Evolutionary conservation across 2,329 filamentous ascomycete species (phyloP), one percentile per base, ranked within the genome.

Genomic region (Aspergillus puulaauensis): DNA sequence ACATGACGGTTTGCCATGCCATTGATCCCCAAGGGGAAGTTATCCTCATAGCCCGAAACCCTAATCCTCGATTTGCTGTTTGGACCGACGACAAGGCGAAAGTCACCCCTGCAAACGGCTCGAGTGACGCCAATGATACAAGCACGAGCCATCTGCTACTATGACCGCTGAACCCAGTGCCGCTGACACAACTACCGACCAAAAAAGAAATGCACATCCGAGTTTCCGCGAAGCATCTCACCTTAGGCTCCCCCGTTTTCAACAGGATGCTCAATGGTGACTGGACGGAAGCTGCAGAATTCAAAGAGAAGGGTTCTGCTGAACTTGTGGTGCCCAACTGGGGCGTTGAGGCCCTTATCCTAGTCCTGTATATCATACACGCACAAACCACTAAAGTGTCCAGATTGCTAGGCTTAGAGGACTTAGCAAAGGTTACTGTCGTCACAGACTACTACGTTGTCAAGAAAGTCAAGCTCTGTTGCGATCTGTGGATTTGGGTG

Each of bases 1-100:
- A 12, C 15, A 41, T 41, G 39, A 11, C 40, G 9, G 17, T 43
- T 17, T 9, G 12, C 8, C 52, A 58, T 33, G 39, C 52, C 6
- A 48, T 58, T 12, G 52, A 55, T 19, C 45, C 52, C 35, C n/a
- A 45, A 3, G 52, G 56, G 9, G 39, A 58, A 4, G 56, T 58
- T 14, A 40, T 19, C 1, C 37, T 58, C 15, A 40, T n/a, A 19
- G 19, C 55, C 14, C 27, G 37, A 4, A 46, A 55, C 41, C 33
- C 52, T 2, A 55, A 55, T 14, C 21, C 41, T 6, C 27, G 23
- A 3, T 52, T 24, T 11, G 48, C 41, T n/a, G 14, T 21, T 21
- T 21, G 21, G 21, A 21, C 21, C 21, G 3, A 21, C 3, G 21
- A 21, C 21, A 21, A 4, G 21, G 21, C 21, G 21, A 21, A 44